Evolutionary conservation across 495 filamentous ascomycete species (phyloP).

Genomic region (Lepidopterella palustris): DNA sequence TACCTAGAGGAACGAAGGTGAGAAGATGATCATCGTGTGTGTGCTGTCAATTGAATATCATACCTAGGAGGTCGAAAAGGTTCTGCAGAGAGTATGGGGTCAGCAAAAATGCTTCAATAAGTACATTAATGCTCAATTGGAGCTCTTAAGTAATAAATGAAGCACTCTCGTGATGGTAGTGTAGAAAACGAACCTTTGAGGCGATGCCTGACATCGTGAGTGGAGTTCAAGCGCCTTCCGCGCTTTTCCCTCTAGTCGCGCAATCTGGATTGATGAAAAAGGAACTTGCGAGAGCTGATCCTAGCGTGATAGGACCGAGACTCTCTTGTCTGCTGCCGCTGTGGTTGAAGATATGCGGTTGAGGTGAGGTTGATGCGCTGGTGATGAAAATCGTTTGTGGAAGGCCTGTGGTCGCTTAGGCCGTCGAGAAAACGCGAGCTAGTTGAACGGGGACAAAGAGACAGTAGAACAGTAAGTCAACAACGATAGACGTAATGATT

Average conservation of each 20-base stretch:
- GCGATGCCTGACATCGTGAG: constrained; percentile 36
- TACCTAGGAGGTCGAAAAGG: constrained; percentile 42
- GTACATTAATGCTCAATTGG: not conserved
- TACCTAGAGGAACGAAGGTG: constrained; percentile 48
- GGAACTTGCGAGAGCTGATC: constrained; percentile 20
- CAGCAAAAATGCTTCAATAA: constrained; percentile 5
- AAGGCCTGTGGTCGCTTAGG: constrained; percentile 13
- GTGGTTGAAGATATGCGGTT: constrained; percentile 5
- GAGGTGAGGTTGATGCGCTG: constrained; percentile 10
- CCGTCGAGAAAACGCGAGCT: not conserved
- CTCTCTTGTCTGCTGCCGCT: constrained; percentile 8
- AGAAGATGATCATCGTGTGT: constrained; percentile 1
- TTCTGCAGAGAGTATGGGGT: constrained; percentile 31
- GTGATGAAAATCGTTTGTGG: constrained; percentile 16
- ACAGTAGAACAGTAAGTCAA: not conserved
- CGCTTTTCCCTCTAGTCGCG: constrained; percentile 30
- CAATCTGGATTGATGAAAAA: constrained; percentile 16
- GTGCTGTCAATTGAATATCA: not conserved
- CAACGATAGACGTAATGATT: not conserved
- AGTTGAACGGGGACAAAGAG: not conserved
- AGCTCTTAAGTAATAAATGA: too few species aligned
- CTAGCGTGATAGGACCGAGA: constrained; percentile 23
- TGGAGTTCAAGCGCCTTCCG: constrained; percentile 34
- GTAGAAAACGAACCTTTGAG: constrained; percentile 36
- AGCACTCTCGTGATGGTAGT: not conserved